Evolutionary conservation across 805 yeast species (phyloP).

Genomic region (Pichia thaimueangensis): DNA sequence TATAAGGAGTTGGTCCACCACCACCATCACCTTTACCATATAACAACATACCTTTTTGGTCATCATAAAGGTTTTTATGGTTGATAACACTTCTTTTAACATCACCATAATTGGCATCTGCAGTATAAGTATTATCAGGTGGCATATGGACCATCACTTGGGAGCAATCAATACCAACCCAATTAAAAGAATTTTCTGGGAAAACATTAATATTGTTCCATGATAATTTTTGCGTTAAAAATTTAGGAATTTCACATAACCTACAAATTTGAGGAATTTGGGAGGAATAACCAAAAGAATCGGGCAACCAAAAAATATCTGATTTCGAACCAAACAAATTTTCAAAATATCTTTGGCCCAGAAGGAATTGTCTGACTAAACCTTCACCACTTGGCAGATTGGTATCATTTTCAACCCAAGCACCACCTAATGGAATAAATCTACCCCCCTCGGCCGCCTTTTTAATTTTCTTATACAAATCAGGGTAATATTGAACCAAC

Average conservation of each 20-base stretch:
- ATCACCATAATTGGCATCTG: slow-evolving; percentile 89
- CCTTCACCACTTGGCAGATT: slow-evolving; percentile 95
- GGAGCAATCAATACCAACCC: slow-evolving; percentile 93
- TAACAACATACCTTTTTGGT: slow-evolving; percentile 71
- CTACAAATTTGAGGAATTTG: slow-evolving; percentile 93
- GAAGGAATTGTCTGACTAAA: slow-evolving; percentile 75
- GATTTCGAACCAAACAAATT: slow-evolving; percentile 73
- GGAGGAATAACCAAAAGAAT: slow-evolving; percentile 93
- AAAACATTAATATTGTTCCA: slow-evolving; percentile 94
- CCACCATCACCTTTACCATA: slow-evolving; percentile 98
- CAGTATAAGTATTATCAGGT: slow-evolving; percentile 93
- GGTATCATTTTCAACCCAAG: slow-evolving; percentile 98
- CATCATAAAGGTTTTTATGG: slow-evolving; percentile 77
- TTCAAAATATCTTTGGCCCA: slow-evolving; percentile 83
- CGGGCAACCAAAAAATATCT: slow-evolving; percentile 89
- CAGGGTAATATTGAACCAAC: slow-evolving; percentile 84
- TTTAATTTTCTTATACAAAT: slow-evolving; percentile 56
- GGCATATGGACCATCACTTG: slow-evolving; percentile 97
- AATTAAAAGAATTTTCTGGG: slow-evolving; percentile 86
- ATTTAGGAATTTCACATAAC: slow-evolving; percentile 75
- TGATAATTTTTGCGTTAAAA: slow-evolving; percentile 86
- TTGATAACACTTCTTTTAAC: slow-evolving; percentile 72
- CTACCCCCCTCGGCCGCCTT: slow-evolving; percentile 63
- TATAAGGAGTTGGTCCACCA: slow-evolving; percentile 93
- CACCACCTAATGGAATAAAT: slow-evolving; percentile 89